Evolutionary conservation across 2,329 filamentous ascomycete genomes (phyloP), one percentile per base, ranked within the genome.

Genomic region (Cylindrodendrum hubeiense): DNA sequence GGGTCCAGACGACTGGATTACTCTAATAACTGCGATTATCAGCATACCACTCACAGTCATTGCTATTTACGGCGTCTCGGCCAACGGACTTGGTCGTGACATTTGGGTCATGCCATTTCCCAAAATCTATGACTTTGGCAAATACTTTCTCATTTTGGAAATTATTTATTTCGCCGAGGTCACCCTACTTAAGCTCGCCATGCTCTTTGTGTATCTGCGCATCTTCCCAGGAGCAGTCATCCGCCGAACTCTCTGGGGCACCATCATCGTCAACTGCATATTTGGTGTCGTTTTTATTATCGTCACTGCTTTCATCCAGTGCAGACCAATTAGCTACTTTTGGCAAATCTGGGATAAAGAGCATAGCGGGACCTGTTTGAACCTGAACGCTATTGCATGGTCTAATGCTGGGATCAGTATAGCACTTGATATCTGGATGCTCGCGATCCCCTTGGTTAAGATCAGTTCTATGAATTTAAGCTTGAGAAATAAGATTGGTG

Each of bases 151-250:
- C 10, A 53, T 61, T 0, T 51, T 57, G 0, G 61, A 67, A 15
- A 49, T 47, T 0, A 26, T 67, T 2, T 67, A 67, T 34, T 51
- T 58, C 1, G 22, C 34, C 0, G 63, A 67, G 9, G 34, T 64
- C 6, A 67, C 67, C 2, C 26, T 53, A 1, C 53, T 61, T 13
- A 67, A 67, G 5, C 53, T 67, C 2, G 65, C 65, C 8, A 60
- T 67, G 10, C 15, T 67, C 0, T 60, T 67, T 13, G 65, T 67
- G 4, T 67, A 67, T 21, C 65, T 67, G 3, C 60, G 65, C 0
- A 67, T 67, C 6, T 67, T 67, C 3, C 66, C 60, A 0, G 39
- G 26, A 5, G 17, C 5, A 3, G n/a, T 7, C 10, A 33, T 47
- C 5, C 22, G n/a, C 34, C 41, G 60, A 19, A 1, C 58, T 3